These are phyloP conservation scores for Taphrina flavorubra DNA, from an alignment of 1,139 yeast genomes.

Conservation along the genomic window DNA sequence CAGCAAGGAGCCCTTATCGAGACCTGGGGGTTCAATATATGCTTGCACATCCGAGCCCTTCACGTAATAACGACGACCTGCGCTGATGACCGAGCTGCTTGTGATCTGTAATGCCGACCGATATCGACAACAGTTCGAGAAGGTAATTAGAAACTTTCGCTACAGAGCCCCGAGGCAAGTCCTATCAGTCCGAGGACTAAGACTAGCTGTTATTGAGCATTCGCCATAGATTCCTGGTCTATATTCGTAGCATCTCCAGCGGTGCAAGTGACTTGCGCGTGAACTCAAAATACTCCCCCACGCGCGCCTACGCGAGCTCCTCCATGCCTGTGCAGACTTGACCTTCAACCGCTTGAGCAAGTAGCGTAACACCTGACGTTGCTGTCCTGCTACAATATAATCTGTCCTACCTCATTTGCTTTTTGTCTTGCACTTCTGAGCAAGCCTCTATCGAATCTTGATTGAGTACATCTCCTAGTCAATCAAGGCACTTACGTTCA, in stretches of 20 bases:
- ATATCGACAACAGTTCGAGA: not conserved
- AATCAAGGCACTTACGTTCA: too few species aligned
- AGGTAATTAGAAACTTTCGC: not conserved
- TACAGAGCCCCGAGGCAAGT: too few species aligned
- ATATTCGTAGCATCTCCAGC: too few species aligned
- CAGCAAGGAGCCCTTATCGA: slow-evolving; percentile 52
- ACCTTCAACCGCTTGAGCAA: not conserved
- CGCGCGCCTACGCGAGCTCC: not conserved
- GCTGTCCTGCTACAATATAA: too few species aligned
- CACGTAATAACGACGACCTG: not conserved
- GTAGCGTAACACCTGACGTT: too few species aligned
- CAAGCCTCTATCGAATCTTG: too few species aligned
- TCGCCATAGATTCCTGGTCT: too few species aligned
- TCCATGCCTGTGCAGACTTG: not conserved
- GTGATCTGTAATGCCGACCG: not conserved
- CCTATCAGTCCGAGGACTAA: too few species aligned
- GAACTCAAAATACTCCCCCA: slow-evolving; percentile 5
- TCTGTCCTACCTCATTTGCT: too few species aligned
- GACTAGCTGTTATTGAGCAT: too few species aligned
- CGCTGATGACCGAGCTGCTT: not conserved
- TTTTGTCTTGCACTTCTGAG: too few species aligned
- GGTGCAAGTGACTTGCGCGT: slow-evolving; percentile 1
- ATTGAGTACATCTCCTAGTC: too few species aligned
- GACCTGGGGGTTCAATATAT: slow-evolving; percentile 53
- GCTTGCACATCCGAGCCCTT: slow-evolving; percentile 50